Base-by-base conservation (phyloP, 495 filamentous ascomycete species). In the Penicillium coffeae region DNA sequence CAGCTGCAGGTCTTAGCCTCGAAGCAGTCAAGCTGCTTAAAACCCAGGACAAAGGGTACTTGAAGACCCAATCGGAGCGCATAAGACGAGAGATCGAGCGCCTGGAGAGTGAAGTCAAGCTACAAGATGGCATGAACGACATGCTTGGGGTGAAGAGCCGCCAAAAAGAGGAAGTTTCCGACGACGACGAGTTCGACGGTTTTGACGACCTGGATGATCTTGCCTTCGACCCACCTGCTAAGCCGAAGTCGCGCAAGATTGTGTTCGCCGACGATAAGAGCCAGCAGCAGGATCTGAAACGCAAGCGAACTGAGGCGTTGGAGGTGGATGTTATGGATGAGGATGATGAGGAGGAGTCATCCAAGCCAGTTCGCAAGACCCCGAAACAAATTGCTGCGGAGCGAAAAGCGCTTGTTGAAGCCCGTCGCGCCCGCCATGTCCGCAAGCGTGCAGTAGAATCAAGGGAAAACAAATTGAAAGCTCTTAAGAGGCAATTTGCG, bases 21-120 rank as follows among this genome's bases (percentile, higher is more conserved):
- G 88, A 94, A 47, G 82, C 84, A 14, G 87, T 93, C 19, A 84
- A 89, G 60, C 66, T 96, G 56, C 80, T 95, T 52, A 98, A 98
- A 80, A 97, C 94, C 37, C 94, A 98, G 72, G 93, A 98, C 72
- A 74, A 86, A 25, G 91, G 87, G 7, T 97, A 97, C 62, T 59
- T 98, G 20, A 74, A 89, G 56, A 90, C 80, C 21, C 75, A 82
- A 53, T 67, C 76, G 45, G 80, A 85, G 58, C 68, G 74, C 58
- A 74, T 80, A 19, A 72, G 79, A 54, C 73, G 75, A 52, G 75
- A 83, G 56, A 72, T 83, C 42, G 77, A 85, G 68, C 73, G 71
- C 56, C 45, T 82, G 44, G 80, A 84, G 68, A 58, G 73, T 51
- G 76, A 79, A 40, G 65, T 81, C 37, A 47, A 72, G 45, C 43